Conservation (phyloP, 306 rosid species). For the Boehmeria nivea region DNA sequence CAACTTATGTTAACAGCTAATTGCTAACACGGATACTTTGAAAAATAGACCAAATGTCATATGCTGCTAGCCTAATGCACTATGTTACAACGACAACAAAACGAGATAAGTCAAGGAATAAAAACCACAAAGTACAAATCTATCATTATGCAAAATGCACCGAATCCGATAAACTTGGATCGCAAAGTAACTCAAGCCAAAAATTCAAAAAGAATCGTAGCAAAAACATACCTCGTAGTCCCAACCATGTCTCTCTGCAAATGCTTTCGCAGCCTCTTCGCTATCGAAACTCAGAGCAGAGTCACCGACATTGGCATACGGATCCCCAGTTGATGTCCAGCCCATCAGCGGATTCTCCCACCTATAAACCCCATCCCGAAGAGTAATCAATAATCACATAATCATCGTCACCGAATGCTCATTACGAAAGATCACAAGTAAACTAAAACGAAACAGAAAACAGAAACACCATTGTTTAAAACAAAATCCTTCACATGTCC, state of each 20-base stretch:
- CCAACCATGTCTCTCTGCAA: slow-evolving; percentile 96
- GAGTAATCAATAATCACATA: slow-evolving; percentile 9
- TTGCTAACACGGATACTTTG: neutral
- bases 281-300: slow-evolving; percentile 76
- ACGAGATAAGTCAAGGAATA: neutral
- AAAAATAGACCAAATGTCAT: neutral
- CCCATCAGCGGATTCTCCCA: slow-evolving; percentile 99
- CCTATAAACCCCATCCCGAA: slow-evolving; percentile 38
- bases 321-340: slow-evolving; percentile 99
- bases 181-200: slow-evolving; percentile 1
- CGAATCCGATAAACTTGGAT: neutral
- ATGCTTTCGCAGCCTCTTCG: slow-evolving; percentile 76
- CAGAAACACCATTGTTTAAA: no score
- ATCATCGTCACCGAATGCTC: neutral
- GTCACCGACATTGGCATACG: slow-evolving; percentile 89
- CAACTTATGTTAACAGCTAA: no score
- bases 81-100: no score
- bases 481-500: no score
- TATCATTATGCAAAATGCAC: neutral
- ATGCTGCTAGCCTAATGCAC: neutral
- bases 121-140: neutral
- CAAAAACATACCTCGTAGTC: slow-evolving; percentile 63
- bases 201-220: neutral
- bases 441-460: neutral
- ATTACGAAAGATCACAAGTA: neutral